Conservation (phyloP, 345 rosid species). For the Boechera retrofracta region DNA sequence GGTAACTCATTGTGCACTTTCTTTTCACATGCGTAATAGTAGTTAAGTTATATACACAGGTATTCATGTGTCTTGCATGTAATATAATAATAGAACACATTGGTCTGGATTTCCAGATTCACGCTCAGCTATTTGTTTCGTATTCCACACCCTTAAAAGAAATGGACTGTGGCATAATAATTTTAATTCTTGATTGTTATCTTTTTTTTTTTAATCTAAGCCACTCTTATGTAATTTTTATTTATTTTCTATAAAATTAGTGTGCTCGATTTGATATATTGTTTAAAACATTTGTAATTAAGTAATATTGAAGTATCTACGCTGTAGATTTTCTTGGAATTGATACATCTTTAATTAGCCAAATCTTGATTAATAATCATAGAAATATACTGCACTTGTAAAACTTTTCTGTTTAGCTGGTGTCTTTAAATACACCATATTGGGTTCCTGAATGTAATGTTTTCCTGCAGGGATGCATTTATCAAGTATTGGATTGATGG, state of each 20-base stretch:
- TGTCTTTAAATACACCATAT: neutral
- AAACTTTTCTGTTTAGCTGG: neutral
- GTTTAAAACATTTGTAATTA: neutral
- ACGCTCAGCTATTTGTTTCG: constrained; percentile 9
- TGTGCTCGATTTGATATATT: neutral
- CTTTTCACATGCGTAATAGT: constrained; percentile 9
- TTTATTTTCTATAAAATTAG: neutral
- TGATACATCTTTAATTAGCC: constrained; percentile 16
- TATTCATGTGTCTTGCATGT: neutral
- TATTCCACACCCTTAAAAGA: neutral
- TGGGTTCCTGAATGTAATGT: constrained; percentile 25
- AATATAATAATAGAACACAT: neutral
- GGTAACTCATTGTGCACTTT: constrained; percentile 53
- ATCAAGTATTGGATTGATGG: constrained; percentile 74
- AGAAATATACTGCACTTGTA: neutral
- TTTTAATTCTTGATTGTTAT: constrained; percentile 21
- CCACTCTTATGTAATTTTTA: neutral
- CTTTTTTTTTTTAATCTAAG: neutral
- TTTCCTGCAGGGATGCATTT: constrained; percentile 66
- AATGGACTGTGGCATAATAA: neutral
- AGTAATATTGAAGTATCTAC: neutral
- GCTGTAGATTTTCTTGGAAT: neutral
- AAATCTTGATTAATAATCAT: neutral
- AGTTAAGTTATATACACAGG: neutral
- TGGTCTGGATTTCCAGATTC: neutral